A percentile compares a stretch with the other conserved stretches of the same genome.
phyloP scores from a whole-genome alignment of 495 filamentous ascomycete genomes.

The Entonaema liquescens region DNA sequence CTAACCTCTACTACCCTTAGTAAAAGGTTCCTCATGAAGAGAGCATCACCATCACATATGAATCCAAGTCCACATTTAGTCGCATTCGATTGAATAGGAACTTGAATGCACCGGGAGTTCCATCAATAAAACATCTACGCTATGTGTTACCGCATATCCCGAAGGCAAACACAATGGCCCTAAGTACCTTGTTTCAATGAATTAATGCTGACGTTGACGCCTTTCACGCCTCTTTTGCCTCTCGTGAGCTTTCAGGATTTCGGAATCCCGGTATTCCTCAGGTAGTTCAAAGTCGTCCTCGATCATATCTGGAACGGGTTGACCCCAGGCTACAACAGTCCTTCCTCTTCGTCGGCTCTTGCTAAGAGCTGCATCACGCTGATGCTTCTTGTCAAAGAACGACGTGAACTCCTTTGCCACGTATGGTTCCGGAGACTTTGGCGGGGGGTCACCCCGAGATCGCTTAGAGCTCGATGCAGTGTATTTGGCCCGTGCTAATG shows the following conservation, averaged over 20 bases:
- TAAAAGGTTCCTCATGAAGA: not conserved
- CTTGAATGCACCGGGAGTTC: not conserved
- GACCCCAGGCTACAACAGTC: slow-evolving; percentile 75
- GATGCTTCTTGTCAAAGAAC: slow-evolving; percentile 80
- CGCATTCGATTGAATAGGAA: not conserved
- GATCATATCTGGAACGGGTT: slow-evolving; percentile 75
- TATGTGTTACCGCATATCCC: not conserved
- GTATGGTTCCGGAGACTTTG: slow-evolving; percentile 24
- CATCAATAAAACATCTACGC: not conserved
- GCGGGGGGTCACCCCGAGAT: slow-evolving; percentile 51
- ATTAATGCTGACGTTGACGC: slow-evolving; percentile 45
- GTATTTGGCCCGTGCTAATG: slow-evolving; percentile 53
- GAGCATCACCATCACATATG: not conserved
- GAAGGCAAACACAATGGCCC: not conserved
- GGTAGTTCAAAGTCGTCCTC: slow-evolving; percentile 80
- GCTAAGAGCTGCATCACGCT: slow-evolving; percentile 77
- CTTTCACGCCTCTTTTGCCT: slow-evolving; percentile 62
- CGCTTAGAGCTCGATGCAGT: slow-evolving; percentile 36
- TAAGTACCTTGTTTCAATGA: slow-evolving; percentile 1
- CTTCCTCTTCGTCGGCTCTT: slow-evolving; percentile 66
- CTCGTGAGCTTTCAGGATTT: slow-evolving; percentile 70
- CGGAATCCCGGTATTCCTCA: slow-evolving; percentile 70
- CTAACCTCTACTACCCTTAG: too few species aligned
- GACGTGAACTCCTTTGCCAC: slow-evolving; percentile 75
- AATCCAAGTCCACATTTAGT: not conserved